phyloP scores from a whole-genome alignment of 1,284 basidiomycete genomes.

The Pterulicium gracile region DNA sequence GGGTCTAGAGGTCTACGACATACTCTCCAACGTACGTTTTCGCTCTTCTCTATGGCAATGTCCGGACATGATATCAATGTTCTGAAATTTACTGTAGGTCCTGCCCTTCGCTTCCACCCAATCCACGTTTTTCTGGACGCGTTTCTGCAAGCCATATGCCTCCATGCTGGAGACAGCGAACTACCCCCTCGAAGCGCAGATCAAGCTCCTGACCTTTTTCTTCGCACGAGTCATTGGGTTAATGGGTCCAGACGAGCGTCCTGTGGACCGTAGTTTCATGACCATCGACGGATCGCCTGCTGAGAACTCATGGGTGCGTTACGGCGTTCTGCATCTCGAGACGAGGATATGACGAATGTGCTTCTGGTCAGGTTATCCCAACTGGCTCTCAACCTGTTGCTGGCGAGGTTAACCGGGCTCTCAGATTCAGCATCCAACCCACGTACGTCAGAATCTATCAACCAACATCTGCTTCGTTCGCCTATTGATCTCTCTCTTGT shows the following conservation, averaged over 20 bases:
- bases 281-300: constrained; percentile 21
- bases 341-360: too few species aligned
- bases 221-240: constrained; percentile 18
- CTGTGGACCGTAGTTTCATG: constrained; percentile 16
- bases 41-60: too few species aligned
- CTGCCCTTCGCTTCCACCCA: too few species aligned
- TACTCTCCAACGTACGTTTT: too few species aligned
- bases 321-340: too few species aligned
- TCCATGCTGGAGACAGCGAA: constrained; percentile 18
- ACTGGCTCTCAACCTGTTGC: constrained; percentile 10
- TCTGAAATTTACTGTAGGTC: too few species aligned
- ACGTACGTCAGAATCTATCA: too few species aligned
- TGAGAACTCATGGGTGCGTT: too few species aligned
- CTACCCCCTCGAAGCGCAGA: constrained; percentile 15
- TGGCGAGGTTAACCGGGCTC: constrained; percentile 13
- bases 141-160: constrained; percentile 16
- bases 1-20: too few species aligned
- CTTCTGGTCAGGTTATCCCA: constrained; percentile 21
- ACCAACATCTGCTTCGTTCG: too few species aligned
- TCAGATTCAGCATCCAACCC: constrained; percentile 21
- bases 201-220: constrained; percentile 17
- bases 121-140: constrained; percentile 20
- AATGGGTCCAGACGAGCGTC: constrained; percentile 16
- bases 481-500: too few species aligned
- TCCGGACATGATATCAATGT: too few species aligned